These are phyloP conservation scores for Diplodia mutila DNA, from an alignment of 2,329 filamentous ascomycete genomes.

Conservation along the genomic window DNA sequence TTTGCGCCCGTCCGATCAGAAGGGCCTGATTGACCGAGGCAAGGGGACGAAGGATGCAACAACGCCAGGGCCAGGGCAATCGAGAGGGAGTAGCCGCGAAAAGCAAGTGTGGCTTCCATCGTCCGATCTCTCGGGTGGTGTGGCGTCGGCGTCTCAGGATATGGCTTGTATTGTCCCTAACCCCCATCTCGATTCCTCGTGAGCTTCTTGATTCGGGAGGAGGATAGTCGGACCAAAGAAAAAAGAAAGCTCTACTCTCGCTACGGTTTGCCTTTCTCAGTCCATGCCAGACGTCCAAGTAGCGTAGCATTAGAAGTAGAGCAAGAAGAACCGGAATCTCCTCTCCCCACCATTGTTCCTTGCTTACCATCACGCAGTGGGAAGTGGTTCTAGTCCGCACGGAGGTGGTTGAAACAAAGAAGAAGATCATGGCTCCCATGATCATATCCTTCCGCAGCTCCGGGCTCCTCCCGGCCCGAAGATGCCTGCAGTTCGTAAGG, in stretches of 20 bases:
- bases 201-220: neutral
- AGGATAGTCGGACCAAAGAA: no score
- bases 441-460: neutral
- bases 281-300: neutral
- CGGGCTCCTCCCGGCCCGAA: neutral
- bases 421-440: neutral
- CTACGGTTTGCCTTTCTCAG: no score
- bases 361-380: neutral
- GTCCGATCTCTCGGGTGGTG: neutral
- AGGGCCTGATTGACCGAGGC: neutral
- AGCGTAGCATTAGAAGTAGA: neutral
- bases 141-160: slow-evolving; percentile 12
- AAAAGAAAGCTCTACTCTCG: no score
- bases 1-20: neutral
- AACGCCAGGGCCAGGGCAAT: neutral
- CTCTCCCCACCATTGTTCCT: neutral
- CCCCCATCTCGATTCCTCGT: neutral
- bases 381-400: neutral
- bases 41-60: neutral
- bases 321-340: neutral
- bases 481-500: neutral
- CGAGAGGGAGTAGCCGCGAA: no score
- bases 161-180: neutral
- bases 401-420: neutral
- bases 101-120: neutral